A percentile compares a stretch with the other conserved stretches of the same genome.
Evolutionary conservation across 2,329 filamentous ascomycete species (phyloP).

Genomic region (Diaporthe humulicola): DNA sequence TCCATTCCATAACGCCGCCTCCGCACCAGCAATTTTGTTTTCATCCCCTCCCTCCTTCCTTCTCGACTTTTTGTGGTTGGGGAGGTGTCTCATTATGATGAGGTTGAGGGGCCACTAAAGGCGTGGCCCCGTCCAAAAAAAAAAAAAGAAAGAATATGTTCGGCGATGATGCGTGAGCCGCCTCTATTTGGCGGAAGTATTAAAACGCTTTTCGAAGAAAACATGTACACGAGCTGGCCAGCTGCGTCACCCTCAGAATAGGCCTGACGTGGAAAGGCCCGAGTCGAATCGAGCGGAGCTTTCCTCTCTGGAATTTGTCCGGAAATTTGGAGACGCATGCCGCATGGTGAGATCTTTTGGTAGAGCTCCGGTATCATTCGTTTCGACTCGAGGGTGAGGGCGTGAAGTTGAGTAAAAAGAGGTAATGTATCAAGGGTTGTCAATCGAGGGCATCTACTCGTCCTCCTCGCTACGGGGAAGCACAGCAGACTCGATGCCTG

Average conservation of each 20-base stretch:
- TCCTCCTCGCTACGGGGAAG: slow-evolving; percentile 41
- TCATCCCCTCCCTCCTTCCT: neutral
- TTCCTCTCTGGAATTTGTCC: neutral
- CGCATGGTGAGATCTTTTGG: neutral
- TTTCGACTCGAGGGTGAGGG: neutral
- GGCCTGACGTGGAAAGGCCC: neutral
- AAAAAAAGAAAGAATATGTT: neutral
- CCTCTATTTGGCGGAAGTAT: neutral
- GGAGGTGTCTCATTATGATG: neutral
- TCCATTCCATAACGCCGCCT: slow-evolving; percentile 11
- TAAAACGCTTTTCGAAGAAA: neutral
- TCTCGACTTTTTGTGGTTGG: neutral
- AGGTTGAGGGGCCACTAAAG: neutral
- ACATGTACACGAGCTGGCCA: neutral
- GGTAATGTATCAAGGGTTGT: neutral
- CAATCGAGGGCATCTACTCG: slow-evolving; percentile 10
- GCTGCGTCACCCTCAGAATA: neutral
- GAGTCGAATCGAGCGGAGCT: neutral
- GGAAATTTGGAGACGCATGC: too few species aligned
- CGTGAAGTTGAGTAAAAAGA: neutral
- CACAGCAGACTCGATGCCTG: slow-evolving; percentile 51
- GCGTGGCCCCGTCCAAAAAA: neutral
- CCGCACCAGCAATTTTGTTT: neutral
- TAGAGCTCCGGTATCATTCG: neutral
- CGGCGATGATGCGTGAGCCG: neutral